Base-by-base conservation (phyloP, 2,329 filamentous ascomycete genomes). In the Escovopsis weberi region DNA sequence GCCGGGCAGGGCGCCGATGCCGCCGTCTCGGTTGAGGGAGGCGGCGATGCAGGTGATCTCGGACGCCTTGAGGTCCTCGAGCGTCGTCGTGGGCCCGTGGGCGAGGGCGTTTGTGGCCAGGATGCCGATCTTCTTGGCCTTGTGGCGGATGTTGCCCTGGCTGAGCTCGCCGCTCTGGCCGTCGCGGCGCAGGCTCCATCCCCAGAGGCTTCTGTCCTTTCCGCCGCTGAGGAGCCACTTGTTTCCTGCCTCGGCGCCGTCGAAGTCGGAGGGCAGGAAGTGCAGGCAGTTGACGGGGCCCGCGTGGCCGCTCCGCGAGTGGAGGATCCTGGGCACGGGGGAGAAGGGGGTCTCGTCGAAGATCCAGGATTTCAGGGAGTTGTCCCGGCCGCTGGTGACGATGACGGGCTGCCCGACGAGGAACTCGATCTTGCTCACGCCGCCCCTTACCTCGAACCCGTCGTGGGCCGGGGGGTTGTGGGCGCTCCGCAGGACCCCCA, bases 211-310 rank as follows among this genome's bases (percentile, higher is more conserved):
- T 50, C 87, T 77, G 56, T 98, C 93, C 53, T 79, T 75, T 45
- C 87, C 88, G 51, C 85, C 85, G 54, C 87, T 95, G 43, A 98
- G 69, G 6, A 96, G 68, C 89, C 89, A 96, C 63, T 96, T 96
- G 44, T 89, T 91, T 38, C 79, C 79, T 37, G 80, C 79, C 51
- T 95, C 89, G 6, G 86, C 78, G 12, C 88, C 89, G 53, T 96
- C 89, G 35, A 91, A 89, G 51, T 87, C 81, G 0, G 86, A 78
- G 1, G 89, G 89, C 26, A 96, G 63, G 62, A 96, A 98, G 46
- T 81, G 73, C 28, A 98, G 70, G 41, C 77, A 81, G 32, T 80
- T 88, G 42, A 96, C 78, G 0, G 88, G 81, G 3, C 82, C 87
- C 9, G 88, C 85, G 59, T 98, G 91, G 2, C 91, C 91, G 51